Evolutionary conservation across 352 stramenopile genomes (phyloP).

Genomic region (Thalassiosira delicatula): DNA sequence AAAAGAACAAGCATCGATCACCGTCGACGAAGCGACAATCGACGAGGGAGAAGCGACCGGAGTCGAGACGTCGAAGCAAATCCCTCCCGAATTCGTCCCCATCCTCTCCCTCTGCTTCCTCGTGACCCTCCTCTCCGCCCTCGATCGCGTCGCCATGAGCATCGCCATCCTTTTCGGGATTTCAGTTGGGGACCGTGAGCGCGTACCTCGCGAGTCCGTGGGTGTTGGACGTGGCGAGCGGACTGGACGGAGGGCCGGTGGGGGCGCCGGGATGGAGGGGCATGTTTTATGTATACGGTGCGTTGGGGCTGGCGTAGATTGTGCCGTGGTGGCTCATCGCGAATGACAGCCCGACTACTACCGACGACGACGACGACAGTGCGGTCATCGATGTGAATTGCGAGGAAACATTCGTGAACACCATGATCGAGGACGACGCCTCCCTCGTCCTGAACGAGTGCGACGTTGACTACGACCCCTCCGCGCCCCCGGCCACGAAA

Average conservation of each 20-base stretch:
- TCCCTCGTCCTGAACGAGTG: slow-evolving; percentile 28
- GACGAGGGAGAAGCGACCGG: too few relatives aligned
- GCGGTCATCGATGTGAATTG: slow-evolving; percentile 25
- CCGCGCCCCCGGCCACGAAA: slow-evolving; percentile 9
- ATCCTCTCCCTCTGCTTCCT: slow-evolving; percentile 71
- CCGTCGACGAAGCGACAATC: too few relatives aligned
- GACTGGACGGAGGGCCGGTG: slow-evolving; percentile 34
- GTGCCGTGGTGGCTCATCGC: slow-evolving; percentile 72
- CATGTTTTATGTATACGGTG: slow-evolving; percentile 78
- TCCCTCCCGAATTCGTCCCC: slow-evolving; percentile 37
- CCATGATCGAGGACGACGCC: slow-evolving; percentile 28
- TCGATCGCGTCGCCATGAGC: slow-evolving; percentile 80
- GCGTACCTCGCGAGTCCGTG: slow-evolving; percentile 73
- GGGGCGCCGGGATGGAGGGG: slow-evolving; percentile 63
- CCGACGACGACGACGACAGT: not conserved
- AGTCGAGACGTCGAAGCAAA: too few relatives aligned
- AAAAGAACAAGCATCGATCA: too few relatives aligned
- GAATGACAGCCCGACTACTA: slow-evolving; percentile 57
- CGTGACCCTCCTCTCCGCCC: slow-evolving; percentile 68
- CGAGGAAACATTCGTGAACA: slow-evolving; percentile 48
- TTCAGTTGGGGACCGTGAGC: slow-evolving; percentile 74
- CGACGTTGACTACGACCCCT: not conserved
- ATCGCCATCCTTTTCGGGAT: slow-evolving; percentile 77
- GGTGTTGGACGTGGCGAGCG: slow-evolving; percentile 64
- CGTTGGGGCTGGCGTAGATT: slow-evolving; percentile 63